Base-by-base conservation (phyloP, 2,329 filamentous ascomycete species). In the Exophiala calicioides region DNA sequence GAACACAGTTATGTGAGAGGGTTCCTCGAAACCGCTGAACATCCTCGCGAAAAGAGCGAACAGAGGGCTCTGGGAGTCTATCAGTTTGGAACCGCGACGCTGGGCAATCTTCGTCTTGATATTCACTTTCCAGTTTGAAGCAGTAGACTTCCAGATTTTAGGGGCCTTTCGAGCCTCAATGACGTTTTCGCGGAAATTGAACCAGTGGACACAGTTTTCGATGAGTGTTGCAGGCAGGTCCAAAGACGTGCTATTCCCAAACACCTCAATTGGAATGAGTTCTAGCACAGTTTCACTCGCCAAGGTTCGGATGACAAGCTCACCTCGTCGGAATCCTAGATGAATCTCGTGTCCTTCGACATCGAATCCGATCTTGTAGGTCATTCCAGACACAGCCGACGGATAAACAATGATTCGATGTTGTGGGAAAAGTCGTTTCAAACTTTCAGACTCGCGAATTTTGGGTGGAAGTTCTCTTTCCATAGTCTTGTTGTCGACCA, bases 191-290 rank as follows among this genome's bases (percentile, higher is more conserved):
- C 49, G 36, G 0, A 82, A 9, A 31, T 85, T 67, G 3, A 85
- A 64, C 80, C 81, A 86, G 51, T 86, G 82, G 0, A 77, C 67
- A 38, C 77, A 84, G 5, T 72, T 63, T 0, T 76, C 61, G 0
- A 82, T 51, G 0, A 86, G 65, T 0, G 68, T 59, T 0, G 53
- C 54, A 0, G 82, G 83, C 0, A 85, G 62, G 52, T 82, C 80
- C 26, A 65, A 71, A 2, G 18, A 40, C 5, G 4, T 6, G 3
- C 16, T 36, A 0, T 44, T 32, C 2, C 41, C 18, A 30, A 74
- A 68, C 0, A 65, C 27, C 0, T 43, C 7, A 0, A 38, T 34
- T 1, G 65, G 63, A 12, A 77, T 49, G 1, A 63, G 58, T 40
- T 75, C 70, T 1, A 69, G 24, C 0, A 69, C 15, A 1, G 44